phyloP scores from a whole-genome alignment of 805 yeast species.

The Wickerhamiella spandovensis region DNA sequence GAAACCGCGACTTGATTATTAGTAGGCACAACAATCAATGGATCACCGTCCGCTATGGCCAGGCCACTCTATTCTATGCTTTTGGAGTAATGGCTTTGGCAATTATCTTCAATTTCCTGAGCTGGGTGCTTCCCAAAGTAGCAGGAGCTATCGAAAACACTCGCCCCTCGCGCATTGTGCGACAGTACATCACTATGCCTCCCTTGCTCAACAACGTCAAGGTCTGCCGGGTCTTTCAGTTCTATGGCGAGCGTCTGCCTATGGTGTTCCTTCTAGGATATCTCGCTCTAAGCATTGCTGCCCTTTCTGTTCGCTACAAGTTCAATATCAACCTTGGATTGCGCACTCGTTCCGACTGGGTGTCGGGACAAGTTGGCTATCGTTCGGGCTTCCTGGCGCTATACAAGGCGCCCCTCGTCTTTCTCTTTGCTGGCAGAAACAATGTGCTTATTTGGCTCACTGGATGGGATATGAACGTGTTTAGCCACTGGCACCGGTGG shows the following conservation, averaged over 20 bases:
- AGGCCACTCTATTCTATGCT: conserved; percentile 3
- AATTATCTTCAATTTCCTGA: conserved; percentile 1
- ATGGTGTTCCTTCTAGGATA: conserved; percentile 4
- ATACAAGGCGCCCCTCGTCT: conserved; percentile 36
- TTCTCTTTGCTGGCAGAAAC: conserved; percentile 55
- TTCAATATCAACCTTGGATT: neutral
- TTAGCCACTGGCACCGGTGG: conserved; percentile 50
- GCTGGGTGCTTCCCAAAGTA: conserved; percentile 4
- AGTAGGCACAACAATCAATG: neutral
- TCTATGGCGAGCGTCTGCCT: conserved; percentile 3
- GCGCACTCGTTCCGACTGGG: neutral
- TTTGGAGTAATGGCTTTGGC: conserved; percentile 3
- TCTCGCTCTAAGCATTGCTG: neutral
- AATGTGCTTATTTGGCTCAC: conserved; percentile 45
- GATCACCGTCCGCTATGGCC: conserved; percentile 1
- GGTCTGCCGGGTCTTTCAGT: neutral
- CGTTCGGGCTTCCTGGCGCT: conserved; percentile 22
- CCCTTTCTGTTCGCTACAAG: neutral
- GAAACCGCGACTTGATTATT: neutral
- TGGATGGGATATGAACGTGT: conserved; percentile 42
- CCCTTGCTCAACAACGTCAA: neutral
- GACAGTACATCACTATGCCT: neutral
- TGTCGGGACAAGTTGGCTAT: conserved; percentile 18
- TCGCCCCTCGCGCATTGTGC: too few species aligned
- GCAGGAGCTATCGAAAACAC: neutral